Evolutionary conservation across 495 filamentous ascomycete genomes (phyloP), one percentile per base, ranked within the genome.

Genomic region (Hypomontagnella monticulosa): DNA sequence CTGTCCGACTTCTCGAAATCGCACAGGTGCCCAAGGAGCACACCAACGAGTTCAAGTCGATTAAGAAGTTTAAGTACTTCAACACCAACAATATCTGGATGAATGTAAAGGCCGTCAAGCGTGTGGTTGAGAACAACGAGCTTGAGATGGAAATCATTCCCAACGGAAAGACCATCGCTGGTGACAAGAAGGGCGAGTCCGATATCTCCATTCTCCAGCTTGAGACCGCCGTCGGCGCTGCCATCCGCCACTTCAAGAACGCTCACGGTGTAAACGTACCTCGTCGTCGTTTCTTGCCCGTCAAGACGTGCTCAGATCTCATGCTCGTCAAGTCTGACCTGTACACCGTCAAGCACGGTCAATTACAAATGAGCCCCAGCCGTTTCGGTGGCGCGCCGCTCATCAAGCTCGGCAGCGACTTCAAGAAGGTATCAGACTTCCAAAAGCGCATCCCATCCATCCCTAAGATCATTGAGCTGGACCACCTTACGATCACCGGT

Each of bases 21-120:
- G 95, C 95, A 10, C 95, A 99, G 82, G 95, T 99, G n/a, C 95
- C 96, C 80, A 98, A 97, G 87, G 93, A 98, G 82, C 94, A 99
- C 82, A 90, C 91, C 73, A 97, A 99, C 81, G 95, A 99, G 82
- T 99, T 99, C 92, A 99, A 99, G 89, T 97, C 95, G 47, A 99
- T 99, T 84, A 99, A 98, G 90, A 99, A 99, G 85, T 99, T 99
- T 89, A 97, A 97, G 85, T 99, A 99, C 88, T 99, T 99, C 89
- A 99, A 99, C 88, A 99, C 95, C 80, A 99, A 99, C 90, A 99
- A 99, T 87, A 97, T 99, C 82, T 99, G 95, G 95, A 90, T 99
- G 85, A 97, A 95, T 83, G 86, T 97, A 70, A 88, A 91, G 74
- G 95, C 95, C 65, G 90, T 99, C 84, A 97, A 97, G 90, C 93